These are phyloP conservation scores for Juglanconis sp. DNA, from an alignment of 2,329 filamentous ascomycete species.

Conservation along the genomic window DNA sequence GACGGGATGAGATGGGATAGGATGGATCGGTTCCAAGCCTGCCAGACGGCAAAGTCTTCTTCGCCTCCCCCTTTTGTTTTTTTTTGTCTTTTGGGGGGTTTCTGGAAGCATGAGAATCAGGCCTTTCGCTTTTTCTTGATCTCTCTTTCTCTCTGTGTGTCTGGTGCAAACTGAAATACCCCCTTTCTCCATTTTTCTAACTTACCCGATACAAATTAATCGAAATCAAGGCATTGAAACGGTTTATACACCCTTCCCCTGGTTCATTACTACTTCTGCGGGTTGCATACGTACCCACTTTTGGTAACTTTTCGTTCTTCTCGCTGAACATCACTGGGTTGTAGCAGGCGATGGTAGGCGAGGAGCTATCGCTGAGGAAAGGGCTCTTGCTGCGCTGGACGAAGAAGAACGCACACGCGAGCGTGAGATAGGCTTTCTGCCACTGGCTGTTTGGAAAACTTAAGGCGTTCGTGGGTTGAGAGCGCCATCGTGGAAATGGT, in stretches of 20 bases:
- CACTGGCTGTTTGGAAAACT: too few relatives aligned
- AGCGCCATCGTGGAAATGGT: too few relatives aligned
- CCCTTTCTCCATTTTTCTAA: background rate
- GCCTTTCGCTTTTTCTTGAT: background rate
- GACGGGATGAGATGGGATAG: background rate
- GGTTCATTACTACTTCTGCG: too few relatives aligned
- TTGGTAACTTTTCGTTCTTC: too few relatives aligned
- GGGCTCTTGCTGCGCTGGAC: too few relatives aligned
- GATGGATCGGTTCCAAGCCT: background rate
- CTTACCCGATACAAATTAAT: background rate
- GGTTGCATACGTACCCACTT: too few relatives aligned
- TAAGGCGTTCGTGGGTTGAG: too few relatives aligned
- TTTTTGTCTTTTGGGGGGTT: background rate
- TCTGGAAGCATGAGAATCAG: background rate
- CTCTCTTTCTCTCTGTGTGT: background rate
- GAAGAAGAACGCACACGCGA: too few relatives aligned
- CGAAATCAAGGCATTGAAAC: background rate
- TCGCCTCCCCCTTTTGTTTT: constrained; percentile 26
- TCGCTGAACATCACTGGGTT: too few relatives aligned
- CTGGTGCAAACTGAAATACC: background rate
- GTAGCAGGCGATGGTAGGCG: too few relatives aligned
- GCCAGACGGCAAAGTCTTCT: background rate
- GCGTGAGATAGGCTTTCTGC: too few relatives aligned
- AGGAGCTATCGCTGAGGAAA: too few relatives aligned
- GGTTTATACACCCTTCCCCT: background rate